phyloP scores from a whole-genome alignment of 352 stramenopile genomes.

The Plasmopara viticola region DNA sequence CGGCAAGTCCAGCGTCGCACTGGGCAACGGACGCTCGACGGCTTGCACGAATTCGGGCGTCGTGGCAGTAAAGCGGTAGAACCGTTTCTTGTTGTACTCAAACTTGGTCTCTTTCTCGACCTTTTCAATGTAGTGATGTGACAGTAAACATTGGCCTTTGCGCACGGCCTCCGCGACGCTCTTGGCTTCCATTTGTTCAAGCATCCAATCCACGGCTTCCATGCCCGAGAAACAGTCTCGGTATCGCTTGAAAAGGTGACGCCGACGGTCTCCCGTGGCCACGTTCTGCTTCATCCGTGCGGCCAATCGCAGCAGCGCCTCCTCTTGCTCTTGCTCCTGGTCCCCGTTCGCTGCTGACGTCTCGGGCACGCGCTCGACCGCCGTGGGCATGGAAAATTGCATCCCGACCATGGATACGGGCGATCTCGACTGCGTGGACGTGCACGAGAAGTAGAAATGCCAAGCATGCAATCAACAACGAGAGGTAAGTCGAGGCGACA shows the following conservation, averaged over 20 bases:
- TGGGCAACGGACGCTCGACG: slow-evolving; percentile 34
- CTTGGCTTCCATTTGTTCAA: slow-evolving; percentile 81
- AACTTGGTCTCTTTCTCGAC: slow-evolving; percentile 81
- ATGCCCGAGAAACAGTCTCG: slow-evolving; percentile 78
- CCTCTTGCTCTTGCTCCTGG: slow-evolving; percentile 47
- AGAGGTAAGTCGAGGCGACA: slow-evolving; percentile 7
- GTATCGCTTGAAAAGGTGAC: slow-evolving; percentile 79
- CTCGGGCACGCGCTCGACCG: slow-evolving; percentile 51
- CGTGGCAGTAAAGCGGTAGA: slow-evolving; percentile 73
- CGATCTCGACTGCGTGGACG: slow-evolving; percentile 5
- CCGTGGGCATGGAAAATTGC: slow-evolving; percentile 38
- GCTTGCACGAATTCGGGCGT: slow-evolving; percentile 68
- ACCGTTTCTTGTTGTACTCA: slow-evolving; percentile 77
- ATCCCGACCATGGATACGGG: slow-evolving; percentile 9
- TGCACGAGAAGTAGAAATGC: slow-evolving; percentile 19
- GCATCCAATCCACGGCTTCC: slow-evolving; percentile 83
- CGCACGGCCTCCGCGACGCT: slow-evolving; percentile 72
- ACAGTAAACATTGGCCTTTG: slow-evolving; percentile 67
- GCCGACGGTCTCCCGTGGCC: slow-evolving; percentile 57
- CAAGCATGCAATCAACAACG: neutral
- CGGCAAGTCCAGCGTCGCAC: slow-evolving; percentile 56
- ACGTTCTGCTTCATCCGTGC: slow-evolving; percentile 80
- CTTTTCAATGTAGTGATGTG: slow-evolving; percentile 68
- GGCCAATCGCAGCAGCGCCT: slow-evolving; percentile 60
- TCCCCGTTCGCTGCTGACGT: slow-evolving; percentile 29